Evolutionary conservation across 1,284 basidiomycete genomes (phyloP), one percentile per base, ranked within the genome.

Genomic region (Puccinia sorghi): DNA sequence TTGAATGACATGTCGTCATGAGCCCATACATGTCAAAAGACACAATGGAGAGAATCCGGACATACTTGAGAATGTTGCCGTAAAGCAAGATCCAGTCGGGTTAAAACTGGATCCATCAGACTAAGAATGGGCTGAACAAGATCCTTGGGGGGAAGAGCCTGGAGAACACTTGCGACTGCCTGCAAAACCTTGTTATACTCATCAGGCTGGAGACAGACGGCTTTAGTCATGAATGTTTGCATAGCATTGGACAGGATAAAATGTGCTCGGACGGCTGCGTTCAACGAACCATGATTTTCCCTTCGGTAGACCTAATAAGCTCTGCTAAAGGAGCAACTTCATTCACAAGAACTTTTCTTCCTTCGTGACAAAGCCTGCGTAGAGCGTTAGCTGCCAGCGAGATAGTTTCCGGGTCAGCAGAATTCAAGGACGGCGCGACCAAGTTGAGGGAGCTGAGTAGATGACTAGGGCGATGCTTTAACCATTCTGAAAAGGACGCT

Each of bases 161-260:
- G 83, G 15, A 84, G 79, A 22, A 84, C 83, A 25, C 81, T 82
- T 9, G 81, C 81, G 0, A 83, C 83, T 22, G 81, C 80, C 41
- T 83, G 82, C 11, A 84, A 66, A 11, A 84, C 83, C 72, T 82
- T 82, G 11, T 80, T 80, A n/a, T 83, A 81, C 56, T 84, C 82
- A 37, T 80, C 71, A 39, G 81, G 69, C 80, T 81, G 56, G 15
- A 13, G 3, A 13, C 39, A 37, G 63, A 61, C 6, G 52, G 27
- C 5, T 43, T 46, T 17, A 39, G 52, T 56, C 15, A 25, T 48
- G 48, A 50, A 41, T 48, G 9, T 39, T 43, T 22, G 63, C 15
- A 63, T 22, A 46, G 22, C 46, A 64, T 27, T 64, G 41, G n/a
- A 37, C 27, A 9, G 20, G 39, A 32, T 50, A 41, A 6, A 37